A percentile compares a stretch with the other conserved stretches of the same genome.
phyloP scores from a whole-genome alignment of 2,329 filamentous ascomycete species.

The Aspergillus hortae region DNA sequence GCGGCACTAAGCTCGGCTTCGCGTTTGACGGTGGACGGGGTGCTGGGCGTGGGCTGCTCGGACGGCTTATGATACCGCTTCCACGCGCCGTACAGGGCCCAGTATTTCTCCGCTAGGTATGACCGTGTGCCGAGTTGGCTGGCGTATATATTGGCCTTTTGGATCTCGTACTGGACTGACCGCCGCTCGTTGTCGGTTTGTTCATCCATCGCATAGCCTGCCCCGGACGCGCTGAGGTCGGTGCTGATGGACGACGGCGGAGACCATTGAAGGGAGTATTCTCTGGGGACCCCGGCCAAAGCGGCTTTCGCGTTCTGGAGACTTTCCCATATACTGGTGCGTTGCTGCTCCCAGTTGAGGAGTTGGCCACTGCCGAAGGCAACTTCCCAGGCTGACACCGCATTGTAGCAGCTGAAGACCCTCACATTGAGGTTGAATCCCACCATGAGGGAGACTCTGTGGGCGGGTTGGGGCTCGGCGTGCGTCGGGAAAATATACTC shows the following conservation, averaged over 20 bases:
- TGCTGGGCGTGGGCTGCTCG: constrained; percentile 11
- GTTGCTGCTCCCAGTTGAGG: constrained; percentile 74
- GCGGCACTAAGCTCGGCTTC: constrained; percentile 14
- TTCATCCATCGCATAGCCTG: constrained; percentile 48
- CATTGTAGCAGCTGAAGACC: constrained; percentile 76
- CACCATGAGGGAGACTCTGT: constrained; percentile 65
- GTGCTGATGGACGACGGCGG: constrained; percentile 31
- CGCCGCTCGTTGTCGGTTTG: constrained; percentile 25
- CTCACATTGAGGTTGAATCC: constrained; percentile 79
- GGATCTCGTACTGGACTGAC: constrained; percentile 74
- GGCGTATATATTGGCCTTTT: constrained; percentile 85
- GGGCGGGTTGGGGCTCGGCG: constrained; percentile 66
- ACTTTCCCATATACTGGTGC: constrained; percentile 67
- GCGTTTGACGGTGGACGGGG: constrained; percentile 14
- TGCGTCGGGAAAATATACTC: constrained; percentile 70
- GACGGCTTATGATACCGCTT: constrained; percentile 22
- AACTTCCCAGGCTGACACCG: constrained; percentile 73
- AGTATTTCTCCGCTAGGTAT: constrained; percentile 83
- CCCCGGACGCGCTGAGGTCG: constrained; percentile 35
- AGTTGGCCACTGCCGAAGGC: constrained; percentile 75
- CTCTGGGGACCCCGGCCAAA: constrained; percentile 63
- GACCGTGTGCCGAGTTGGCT: constrained; percentile 78
- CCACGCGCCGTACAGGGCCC: constrained; percentile 68
- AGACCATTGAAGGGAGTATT: constrained; percentile 56
- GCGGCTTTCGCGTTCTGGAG: constrained; percentile 67